A percentile compares a stretch with the other conserved stretches of the same genome.
Conservation (phyloP, 768 basidiomycete species). For the Trametes coccinea region DNA sequence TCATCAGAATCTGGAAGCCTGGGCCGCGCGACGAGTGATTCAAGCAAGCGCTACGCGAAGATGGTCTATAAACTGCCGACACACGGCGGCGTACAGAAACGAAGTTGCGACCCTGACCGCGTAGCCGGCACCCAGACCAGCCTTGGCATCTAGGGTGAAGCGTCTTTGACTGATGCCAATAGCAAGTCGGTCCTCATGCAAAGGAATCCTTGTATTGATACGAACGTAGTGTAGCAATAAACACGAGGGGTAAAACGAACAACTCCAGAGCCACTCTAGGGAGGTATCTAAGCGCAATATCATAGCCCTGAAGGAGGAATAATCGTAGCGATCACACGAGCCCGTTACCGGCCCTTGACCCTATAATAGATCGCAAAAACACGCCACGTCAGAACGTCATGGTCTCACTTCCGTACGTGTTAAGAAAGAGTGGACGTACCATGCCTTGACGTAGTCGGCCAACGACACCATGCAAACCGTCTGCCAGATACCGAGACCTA, state of each 20-base stretch:
- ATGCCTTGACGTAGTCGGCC: conserved; percentile 92
- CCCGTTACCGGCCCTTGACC: conserved; percentile 14
- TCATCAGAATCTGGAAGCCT: no score
- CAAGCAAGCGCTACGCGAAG: no score
- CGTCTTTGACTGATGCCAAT: no score
- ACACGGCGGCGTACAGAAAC: no score
- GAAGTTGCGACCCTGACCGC: no score
- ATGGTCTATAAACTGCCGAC: no score
- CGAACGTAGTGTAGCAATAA: conserved; percentile 20
- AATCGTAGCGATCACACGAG: not conserved
- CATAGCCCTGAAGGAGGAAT: not conserved
- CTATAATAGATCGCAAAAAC: not conserved
- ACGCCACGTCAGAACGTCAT: not conserved
- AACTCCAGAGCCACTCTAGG: conserved; percentile 7
- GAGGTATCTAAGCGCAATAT: conserved; percentile 11
- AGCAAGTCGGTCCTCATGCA: not conserved
- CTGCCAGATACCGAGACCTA: conserved; percentile 96
- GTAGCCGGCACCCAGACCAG: no score
- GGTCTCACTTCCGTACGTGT: no score
- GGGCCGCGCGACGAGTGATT: no score
- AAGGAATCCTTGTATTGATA: conserved; percentile 13
- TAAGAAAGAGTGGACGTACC: conserved; percentile 42
- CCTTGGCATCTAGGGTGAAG: no score
- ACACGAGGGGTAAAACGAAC: not conserved
- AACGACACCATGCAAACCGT: conserved; percentile 99